A percentile compares a stretch with the other conserved stretches of the same genome.
Evolutionary conservation across 371 early-diverging fungal genomes (phyloP).

Genomic region (Mortierella sp.): DNA sequence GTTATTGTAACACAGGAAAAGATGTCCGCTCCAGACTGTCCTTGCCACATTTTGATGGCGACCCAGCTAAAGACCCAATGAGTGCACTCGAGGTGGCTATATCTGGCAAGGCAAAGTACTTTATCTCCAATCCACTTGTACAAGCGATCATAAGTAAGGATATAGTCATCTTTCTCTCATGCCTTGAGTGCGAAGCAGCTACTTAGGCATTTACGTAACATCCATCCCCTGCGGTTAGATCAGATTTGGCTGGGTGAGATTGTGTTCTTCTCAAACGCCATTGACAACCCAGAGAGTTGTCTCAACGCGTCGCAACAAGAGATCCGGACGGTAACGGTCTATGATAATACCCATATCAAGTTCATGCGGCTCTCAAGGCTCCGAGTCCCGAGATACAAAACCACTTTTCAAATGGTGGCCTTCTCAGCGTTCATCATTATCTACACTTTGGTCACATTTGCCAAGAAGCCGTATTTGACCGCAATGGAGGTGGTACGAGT

Average conservation of each 20-base stretch:
- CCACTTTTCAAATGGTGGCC: constrained; percentile 47
- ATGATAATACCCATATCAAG: constrained; percentile 39
- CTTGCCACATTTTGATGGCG: constrained; percentile 47
- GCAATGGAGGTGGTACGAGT: constrained; percentile 38
- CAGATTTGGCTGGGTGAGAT: constrained; percentile 55
- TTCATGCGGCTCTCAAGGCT: constrained; percentile 50
- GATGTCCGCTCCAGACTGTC: constrained; percentile 43
- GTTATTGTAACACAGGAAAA: constrained; percentile 25
- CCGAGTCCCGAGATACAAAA: constrained; percentile 55
- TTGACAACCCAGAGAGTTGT: constrained; percentile 49
- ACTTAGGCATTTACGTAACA: too few relatives aligned
- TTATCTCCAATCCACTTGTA: constrained; percentile 49
- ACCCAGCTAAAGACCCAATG: constrained; percentile 50
- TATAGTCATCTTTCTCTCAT: background rate
- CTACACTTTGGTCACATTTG: constrained; percentile 47
- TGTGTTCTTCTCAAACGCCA: constrained; percentile 53
- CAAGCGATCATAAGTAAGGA: constrained; percentile 55
- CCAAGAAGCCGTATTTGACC: constrained; percentile 28
- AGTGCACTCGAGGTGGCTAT: constrained; percentile 55
- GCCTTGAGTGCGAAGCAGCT: background rate
- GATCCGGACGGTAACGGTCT: constrained; percentile 46
- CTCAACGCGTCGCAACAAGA: constrained; percentile 46
- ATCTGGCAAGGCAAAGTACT: constrained; percentile 52
- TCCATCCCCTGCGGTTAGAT: constrained; percentile 13
- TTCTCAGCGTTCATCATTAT: constrained; percentile 42